Conservation (phyloP, 106 monocot genomes). For the Dendrobium officinale region DNA sequence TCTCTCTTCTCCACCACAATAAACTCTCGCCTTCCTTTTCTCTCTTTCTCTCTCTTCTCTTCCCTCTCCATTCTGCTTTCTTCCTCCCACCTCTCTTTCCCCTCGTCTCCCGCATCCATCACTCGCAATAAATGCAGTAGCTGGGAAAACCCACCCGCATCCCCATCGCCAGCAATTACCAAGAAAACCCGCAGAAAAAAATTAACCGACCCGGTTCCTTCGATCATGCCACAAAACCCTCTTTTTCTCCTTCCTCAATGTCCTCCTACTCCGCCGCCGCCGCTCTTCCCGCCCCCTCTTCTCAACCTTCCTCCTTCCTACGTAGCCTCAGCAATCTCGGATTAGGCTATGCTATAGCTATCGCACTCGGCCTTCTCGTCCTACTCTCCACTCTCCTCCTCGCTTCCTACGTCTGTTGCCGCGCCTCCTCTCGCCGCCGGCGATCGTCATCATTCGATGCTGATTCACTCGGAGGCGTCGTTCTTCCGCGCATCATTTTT, state of each 20-base stretch:
- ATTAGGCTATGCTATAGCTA: constrained; percentile 58
- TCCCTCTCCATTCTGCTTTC: not conserved
- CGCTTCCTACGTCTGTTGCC: constrained; percentile 52
- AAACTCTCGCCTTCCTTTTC: too few relatives aligned
- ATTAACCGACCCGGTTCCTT: not conserved
- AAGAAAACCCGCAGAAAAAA: constrained; percentile 4
- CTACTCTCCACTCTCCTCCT: constrained; percentile 50
- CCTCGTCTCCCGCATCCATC: not conserved
- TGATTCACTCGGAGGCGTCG: constrained; percentile 9
- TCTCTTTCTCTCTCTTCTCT: not conserved
- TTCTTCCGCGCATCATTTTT: constrained; percentile 48
- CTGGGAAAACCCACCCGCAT: constrained; percentile 29
- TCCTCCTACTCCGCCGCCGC: constrained; percentile 7
- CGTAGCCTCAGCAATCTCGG: constrained; percentile 33
- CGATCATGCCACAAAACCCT: constrained; percentile 13
- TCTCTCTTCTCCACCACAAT: too few relatives aligned
- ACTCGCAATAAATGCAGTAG: constrained; percentile 33
- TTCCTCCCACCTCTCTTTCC: not conserved
- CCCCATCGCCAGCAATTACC: constrained; percentile 3
- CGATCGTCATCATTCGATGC: not conserved
- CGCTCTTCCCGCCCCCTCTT: constrained; percentile 3
- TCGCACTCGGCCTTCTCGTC: constrained; percentile 45
- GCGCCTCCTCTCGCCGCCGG: constrained; percentile 11
- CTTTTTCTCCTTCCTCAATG: constrained; percentile 10
- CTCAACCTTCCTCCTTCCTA: constrained; percentile 23